Conservation (phyloP, 2,329 filamentous ascomycete species). For the Trichoderma brevicompactum region DNA sequence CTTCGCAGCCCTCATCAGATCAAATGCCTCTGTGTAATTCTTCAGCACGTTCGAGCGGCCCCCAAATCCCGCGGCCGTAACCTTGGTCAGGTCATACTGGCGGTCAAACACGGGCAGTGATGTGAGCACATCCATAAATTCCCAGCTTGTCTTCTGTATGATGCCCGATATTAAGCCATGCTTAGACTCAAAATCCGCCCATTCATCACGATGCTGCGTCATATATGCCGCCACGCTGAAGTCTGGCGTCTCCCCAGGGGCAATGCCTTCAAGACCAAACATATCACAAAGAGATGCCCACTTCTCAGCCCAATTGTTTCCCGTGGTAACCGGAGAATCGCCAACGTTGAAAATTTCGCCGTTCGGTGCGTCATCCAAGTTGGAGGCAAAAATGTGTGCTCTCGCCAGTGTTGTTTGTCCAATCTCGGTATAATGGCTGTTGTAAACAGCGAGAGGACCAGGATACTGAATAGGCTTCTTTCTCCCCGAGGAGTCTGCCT, state of each 20-base stretch:
- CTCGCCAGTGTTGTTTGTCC: slow-evolving; percentile 21
- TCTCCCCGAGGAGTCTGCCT: neutral
- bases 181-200: slow-evolving; percentile 7
- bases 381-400: slow-evolving; percentile 22
- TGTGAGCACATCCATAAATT: slow-evolving; percentile 26
- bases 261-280: slow-evolving; percentile 20
- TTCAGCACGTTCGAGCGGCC: slow-evolving; percentile 9
- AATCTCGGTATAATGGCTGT: slow-evolving; percentile 15
- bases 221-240: slow-evolving; percentile 12
- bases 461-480: slow-evolving; percentile 10
- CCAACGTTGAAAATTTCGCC: slow-evolving; percentile 24
- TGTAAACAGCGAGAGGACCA: slow-evolving; percentile 13
- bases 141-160: slow-evolving; percentile 18
- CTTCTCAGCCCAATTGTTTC: slow-evolving; percentile 24
- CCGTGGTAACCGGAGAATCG: slow-evolving; percentile 16
- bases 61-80: slow-evolving; percentile 8
- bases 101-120: slow-evolving; percentile 16
- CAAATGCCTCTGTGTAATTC: slow-evolving; percentile 22
- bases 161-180: slow-evolving; percentile 7
- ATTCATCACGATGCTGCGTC: slow-evolving; percentile 17
- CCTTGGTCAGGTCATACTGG: slow-evolving; percentile 22
- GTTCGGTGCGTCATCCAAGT: neutral
- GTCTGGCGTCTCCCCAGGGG: neutral
- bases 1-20: slow-evolving; percentile 12
- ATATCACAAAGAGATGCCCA: slow-evolving; percentile 13